Evolutionary conservation across 1,284 basidiomycete genomes (phyloP).

Genomic region (Leccinum variabile): DNA sequence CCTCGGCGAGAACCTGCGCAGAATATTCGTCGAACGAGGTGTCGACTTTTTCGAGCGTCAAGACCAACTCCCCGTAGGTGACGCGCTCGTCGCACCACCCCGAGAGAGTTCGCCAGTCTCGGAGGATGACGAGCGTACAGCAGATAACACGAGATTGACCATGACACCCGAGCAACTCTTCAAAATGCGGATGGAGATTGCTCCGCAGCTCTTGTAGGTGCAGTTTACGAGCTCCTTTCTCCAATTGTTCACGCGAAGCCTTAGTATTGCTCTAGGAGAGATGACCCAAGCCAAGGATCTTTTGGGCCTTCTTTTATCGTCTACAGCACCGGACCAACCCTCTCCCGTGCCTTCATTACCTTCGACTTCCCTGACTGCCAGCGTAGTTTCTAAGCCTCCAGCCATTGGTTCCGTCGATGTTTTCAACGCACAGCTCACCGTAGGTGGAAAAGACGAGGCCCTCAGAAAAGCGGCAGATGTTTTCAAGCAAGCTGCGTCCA

Average conservation of each 20-base stretch:
- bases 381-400: conserved; percentile 61
- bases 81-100: conserved; percentile 24
- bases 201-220: conserved; percentile 68
- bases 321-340: conserved; percentile 33
- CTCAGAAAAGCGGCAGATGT: conserved; percentile 68
- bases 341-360: conserved; percentile 25
- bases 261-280: conserved; percentile 71
- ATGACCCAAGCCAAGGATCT: conserved; percentile 74
- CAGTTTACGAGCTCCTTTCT: not conserved
- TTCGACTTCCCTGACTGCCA: conserved; percentile 53
- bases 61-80: conserved; percentile 34
- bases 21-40: conserved; percentile 72
- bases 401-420: conserved; percentile 68
- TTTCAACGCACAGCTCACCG: conserved; percentile 69
- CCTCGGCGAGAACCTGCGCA: conserved; percentile 61
- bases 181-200: conserved; percentile 68
- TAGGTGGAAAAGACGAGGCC: conserved; percentile 77
- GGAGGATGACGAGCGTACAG: conserved; percentile 32
- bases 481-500: conserved; percentile 66
- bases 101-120: conserved; percentile 27
- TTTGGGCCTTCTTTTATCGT: conserved; percentile 53
- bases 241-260: conserved; percentile 19
- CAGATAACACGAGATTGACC: conserved; percentile 37
- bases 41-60: conserved; percentile 69
- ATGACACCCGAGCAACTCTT: conserved; percentile 76